Percentiles rank a stretch among this genome's conserved stretches.
Evolutionary conservation across 2,329 filamentous ascomycete genomes (phyloP).

Genomic region (Stemphylium vesicarium): DNA sequence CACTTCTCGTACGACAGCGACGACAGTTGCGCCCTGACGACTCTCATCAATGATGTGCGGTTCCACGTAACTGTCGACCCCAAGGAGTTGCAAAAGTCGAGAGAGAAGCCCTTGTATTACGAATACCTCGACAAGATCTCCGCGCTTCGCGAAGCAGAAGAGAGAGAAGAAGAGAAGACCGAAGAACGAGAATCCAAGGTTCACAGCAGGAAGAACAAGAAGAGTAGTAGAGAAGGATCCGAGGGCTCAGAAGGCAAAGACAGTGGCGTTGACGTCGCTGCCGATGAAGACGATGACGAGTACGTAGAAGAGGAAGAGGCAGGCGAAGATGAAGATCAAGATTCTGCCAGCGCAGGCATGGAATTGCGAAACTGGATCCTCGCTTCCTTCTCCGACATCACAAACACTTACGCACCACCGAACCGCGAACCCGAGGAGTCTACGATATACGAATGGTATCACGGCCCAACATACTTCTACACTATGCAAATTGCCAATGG

Average conservation of each 20-base stretch:
- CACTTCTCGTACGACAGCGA: constrained; percentile 23
- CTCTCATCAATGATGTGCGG: constrained; percentile 27
- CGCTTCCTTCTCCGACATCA: constrained; percentile 13
- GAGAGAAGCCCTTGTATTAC: constrained; percentile 24
- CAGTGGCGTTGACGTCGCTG: constrained; percentile 23
- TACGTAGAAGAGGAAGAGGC: constrained; percentile 12
- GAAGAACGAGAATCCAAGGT: constrained; percentile 9
- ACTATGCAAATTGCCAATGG: constrained; percentile 9
- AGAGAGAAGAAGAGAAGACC: constrained; percentile 17
- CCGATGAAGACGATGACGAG: constrained; percentile 17
- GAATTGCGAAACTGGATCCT: constrained; percentile 26
- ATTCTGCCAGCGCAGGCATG: constrained; percentile 20
- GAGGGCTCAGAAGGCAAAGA: constrained; percentile 19
- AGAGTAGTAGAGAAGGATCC: neutral
- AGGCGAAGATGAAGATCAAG: constrained; percentile 22
- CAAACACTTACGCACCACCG: constrained; percentile 15
- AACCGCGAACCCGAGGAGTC: constrained; percentile 21
- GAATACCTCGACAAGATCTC: constrained; percentile 25
- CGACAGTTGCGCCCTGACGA: constrained; percentile 20
- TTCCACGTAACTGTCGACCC: constrained; percentile 22
- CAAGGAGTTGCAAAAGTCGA: constrained; percentile 16
- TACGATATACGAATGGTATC: constrained; percentile 26
- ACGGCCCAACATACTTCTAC: constrained; percentile 29
- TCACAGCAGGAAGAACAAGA: neutral
- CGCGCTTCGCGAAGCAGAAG: constrained; percentile 21